Percentiles rank a stretch among this genome's conserved stretches.
phyloP scores from a whole-genome alignment of 768 basidiomycete genomes.

The Hericium rajendrae region DNA sequence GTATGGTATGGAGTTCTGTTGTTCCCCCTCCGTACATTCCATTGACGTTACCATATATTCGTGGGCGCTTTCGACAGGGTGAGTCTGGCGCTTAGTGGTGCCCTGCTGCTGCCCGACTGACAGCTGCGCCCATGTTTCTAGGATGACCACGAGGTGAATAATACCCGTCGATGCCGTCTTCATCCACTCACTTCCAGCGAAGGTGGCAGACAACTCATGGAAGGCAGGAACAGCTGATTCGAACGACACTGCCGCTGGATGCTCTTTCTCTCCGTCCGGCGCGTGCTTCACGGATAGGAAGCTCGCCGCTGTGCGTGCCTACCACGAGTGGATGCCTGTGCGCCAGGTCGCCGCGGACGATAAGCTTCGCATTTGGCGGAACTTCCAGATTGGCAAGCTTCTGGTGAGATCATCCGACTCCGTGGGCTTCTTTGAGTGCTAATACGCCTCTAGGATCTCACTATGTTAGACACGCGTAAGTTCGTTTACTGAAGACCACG shows the following conservation, averaged over 20 bases:
- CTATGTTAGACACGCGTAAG: constrained; percentile 54
- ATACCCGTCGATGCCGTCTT: not conserved
- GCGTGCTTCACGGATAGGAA: constrained; percentile 54
- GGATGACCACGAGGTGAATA: constrained; percentile 43
- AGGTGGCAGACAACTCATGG: constrained; percentile 50
- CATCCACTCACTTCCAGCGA: constrained; percentile 3
- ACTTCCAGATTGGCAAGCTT: constrained; percentile 56
- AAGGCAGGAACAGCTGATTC: constrained; percentile 46
- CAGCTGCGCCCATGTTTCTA: constrained; percentile 10
- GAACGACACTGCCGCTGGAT: constrained; percentile 42
- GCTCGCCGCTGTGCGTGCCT: constrained; percentile 46
- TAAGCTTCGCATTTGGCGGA: constrained; percentile 51
- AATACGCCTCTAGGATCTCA: constrained; percentile 29
- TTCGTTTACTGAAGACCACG: not conserved
- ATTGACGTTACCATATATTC: too few species aligned
- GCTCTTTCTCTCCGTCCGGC: constrained; percentile 40
- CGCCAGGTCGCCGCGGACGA: constrained; percentile 46
- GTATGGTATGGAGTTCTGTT: constrained; percentile 30
- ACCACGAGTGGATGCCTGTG: constrained; percentile 57
- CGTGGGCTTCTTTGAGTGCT: not conserved
- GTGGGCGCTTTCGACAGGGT: constrained; percentile 6
- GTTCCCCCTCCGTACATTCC: not conserved
- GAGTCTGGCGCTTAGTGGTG: not conserved
- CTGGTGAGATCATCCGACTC: constrained; percentile 17
- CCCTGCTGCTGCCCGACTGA: not conserved